Percentiles rank a stretch among this genome's conserved stretches.
phyloP scores from a whole-genome alignment of 2,329 filamentous ascomycete species.

The Colletotrichum sp. region DNA sequence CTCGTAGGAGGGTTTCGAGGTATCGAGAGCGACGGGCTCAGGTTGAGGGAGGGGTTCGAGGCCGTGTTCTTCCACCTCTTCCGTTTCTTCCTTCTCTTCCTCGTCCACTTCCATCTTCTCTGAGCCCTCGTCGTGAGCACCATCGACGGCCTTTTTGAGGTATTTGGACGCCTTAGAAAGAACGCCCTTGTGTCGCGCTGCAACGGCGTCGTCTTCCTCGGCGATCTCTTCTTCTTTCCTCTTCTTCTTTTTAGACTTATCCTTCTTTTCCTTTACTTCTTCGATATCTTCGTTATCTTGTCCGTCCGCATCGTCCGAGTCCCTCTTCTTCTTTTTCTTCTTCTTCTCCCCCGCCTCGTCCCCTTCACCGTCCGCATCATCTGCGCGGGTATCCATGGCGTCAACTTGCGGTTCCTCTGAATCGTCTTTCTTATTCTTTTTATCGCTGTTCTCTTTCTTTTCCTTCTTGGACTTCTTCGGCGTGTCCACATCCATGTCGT shows the following conservation, averaged over 20 bases:
- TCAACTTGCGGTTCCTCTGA: conserved; percentile 3
- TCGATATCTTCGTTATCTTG: not conserved
- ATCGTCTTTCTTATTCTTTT: conserved; percentile 28
- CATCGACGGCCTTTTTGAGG: conserved; percentile 51
- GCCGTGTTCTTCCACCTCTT: conserved; percentile 63
- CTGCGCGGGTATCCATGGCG: not conserved
- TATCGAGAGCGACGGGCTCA: conserved; percentile 60
- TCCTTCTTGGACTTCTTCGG: conserved; percentile 31
- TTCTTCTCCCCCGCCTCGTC: conserved; percentile 20
- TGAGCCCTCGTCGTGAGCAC: conserved; percentile 36
- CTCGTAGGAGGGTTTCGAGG: conserved; percentile 71
- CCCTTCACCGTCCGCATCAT: not conserved
- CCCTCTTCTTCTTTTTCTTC: conserved; percentile 24
- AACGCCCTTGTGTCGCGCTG: conserved; percentile 52
- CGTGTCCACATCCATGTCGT: conserved; percentile 26
- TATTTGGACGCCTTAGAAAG: conserved; percentile 63
- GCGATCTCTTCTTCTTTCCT: conserved; percentile 1
- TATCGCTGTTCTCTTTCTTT: conserved; percentile 38
- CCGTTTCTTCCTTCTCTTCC: conserved; percentile 28
- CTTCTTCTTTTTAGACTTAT: conserved; percentile 28
- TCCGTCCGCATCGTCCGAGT: not conserved
- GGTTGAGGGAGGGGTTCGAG: conserved; percentile 85
- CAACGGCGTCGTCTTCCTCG: conserved; percentile 31
- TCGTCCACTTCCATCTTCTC: conserved; percentile 32
- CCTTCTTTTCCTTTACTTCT: conserved; percentile 24